phyloP scores from a whole-genome alignment of 805 yeast species.

The Lipomyces yamanashiensis region DNA sequence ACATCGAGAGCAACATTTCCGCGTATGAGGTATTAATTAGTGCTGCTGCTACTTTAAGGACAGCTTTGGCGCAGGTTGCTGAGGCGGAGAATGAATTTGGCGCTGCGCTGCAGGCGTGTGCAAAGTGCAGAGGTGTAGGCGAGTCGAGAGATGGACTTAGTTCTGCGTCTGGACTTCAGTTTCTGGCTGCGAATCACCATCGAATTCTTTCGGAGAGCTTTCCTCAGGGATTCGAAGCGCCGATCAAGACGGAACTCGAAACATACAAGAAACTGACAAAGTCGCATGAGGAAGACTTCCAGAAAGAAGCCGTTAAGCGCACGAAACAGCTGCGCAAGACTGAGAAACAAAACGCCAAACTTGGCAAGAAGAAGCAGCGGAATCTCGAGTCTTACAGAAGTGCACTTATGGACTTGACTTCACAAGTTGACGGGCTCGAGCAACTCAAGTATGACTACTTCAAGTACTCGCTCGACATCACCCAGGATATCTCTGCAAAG shows the following conservation, averaged over 20 bases:
- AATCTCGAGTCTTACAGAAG: slow-evolving; percentile 70
- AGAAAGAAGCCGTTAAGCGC: slow-evolving; percentile 56
- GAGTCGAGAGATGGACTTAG: slow-evolving; percentile 64
- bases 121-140: slow-evolving; percentile 66
- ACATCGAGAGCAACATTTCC: slow-evolving; percentile 56
- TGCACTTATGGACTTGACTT: slow-evolving; percentile 68
- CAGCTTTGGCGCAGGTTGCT: slow-evolving; percentile 55
- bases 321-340: slow-evolving; percentile 59
- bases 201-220: slow-evolving; percentile 67
- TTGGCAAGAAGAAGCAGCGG: slow-evolving; percentile 64
- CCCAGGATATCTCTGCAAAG: slow-evolving; percentile 63
- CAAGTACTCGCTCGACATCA: slow-evolving; percentile 62
- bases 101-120: slow-evolving; percentile 65
- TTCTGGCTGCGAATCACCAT: slow-evolving; percentile 75
- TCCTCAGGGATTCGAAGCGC: slow-evolving; percentile 58
- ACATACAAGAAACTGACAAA: slow-evolving; percentile 53
- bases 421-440: slow-evolving; percentile 80
- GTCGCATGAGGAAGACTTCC: slow-evolving; percentile 59
- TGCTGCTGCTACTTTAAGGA: slow-evolving; percentile 54
- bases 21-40: slow-evolving; percentile 55
- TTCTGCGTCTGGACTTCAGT: slow-evolving; percentile 77
- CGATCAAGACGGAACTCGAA: slow-evolving; percentile 53
- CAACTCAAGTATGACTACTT: slow-evolving; percentile 74
- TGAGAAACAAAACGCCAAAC: slow-evolving; percentile 63
- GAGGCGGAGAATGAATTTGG: slow-evolving; percentile 75